Evolutionary conservation across 371 early-diverging fungal species (phyloP), one percentile per base, ranked within the genome.

Genomic region (Phascolomyces articulosus): DNA sequence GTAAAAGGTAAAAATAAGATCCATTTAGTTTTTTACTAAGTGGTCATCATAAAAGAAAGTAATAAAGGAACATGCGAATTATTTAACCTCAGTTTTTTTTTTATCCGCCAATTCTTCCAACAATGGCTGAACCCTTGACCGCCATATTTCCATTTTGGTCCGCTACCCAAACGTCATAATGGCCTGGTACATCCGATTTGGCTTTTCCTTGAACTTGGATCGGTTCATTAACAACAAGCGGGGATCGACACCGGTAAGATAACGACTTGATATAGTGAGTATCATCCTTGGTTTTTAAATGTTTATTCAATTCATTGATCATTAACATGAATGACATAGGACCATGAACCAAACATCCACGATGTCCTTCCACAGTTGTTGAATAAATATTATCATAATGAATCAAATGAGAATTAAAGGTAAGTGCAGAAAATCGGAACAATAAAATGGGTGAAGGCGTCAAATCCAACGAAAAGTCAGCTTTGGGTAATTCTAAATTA

Each of bases 351-450:
- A 95, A 66, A 55, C 89, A 86, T 9, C 78, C 86, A 61, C 88
- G 84, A 59, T 93, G 92, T 21, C 85, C 81, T 68, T 95, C 95
- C 10, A 84, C 74, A 18, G 80, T 70, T 26, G 79, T 78, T n/a
- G 91, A 85, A 62, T 93, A 93, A 3, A 64, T 63, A 24, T 81
- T 75, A 68, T 95, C 92, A 70, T 90, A 95, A 70, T 95, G 95
- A 55, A 95, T 93, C 34, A 83, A 82, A 69, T 94, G 94, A 48
- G 87, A 86, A 70, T 94, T 93, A 79, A 90, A 95, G 3, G 92
- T 91, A 66, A 93, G 63, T 21, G 95, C 94, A 26, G 93, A 93
- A 75, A 89, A 95, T 20, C 94, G 79, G 77, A 95, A 94, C 41
- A 94, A 73, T 20, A 85, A 74, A 27, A 93, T 82, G 13, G 89